Base-by-base conservation (phyloP, 768 basidiomycete genomes). In the Trametes coccinea region DNA sequence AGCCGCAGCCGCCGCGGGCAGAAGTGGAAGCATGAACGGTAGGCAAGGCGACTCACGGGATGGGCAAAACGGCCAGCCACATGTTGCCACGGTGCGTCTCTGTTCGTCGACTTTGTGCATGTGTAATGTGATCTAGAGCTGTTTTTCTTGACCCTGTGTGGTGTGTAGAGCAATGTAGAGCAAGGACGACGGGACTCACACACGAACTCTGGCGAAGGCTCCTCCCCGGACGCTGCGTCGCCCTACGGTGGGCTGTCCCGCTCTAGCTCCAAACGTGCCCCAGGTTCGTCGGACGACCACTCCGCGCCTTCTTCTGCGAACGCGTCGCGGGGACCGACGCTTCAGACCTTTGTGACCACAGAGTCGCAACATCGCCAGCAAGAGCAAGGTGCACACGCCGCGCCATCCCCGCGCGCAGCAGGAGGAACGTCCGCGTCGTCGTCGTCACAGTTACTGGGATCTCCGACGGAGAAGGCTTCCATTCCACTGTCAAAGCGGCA, bases 11-110 rank as follows among this genome's bases (percentile, higher is more conserved):
- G 46, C 69, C 27, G 50, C 47, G n/a, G 57, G 45, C n/a, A 40
- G 52, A 29, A 58, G 31, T 53, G 63, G 52, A 53, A 67, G 33
- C 72, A 70, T 51, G 40, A 63, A 53, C 22, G 47, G 62, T 59
- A 54, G 62, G 53, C 62, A 59, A 45, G 62, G 53, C 68, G 70
- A 45, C 71, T 63, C 27, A 67, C 73, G 27, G 51, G 66, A 6
- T 65, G 63, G 55, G 70, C 71, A 48, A 52, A 66, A 31, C 71
- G 77, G 65, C 73, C 73, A 51, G 80, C 80, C 53, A 76, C 72
- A 60, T 71, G 22, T 22, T 22, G 70, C 67, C 37, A 45, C 17
- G 60, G 58, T 65, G 47, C 52, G 58, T 65, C 41, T 10, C 27
- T 13, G 27, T 37, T 49, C 6, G 17, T 34, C 33, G 31, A 8